These are phyloP conservation scores for Coelastrella sp. DNA, from an alignment of 139 green algal species.

Conservation along the genomic window DNA sequence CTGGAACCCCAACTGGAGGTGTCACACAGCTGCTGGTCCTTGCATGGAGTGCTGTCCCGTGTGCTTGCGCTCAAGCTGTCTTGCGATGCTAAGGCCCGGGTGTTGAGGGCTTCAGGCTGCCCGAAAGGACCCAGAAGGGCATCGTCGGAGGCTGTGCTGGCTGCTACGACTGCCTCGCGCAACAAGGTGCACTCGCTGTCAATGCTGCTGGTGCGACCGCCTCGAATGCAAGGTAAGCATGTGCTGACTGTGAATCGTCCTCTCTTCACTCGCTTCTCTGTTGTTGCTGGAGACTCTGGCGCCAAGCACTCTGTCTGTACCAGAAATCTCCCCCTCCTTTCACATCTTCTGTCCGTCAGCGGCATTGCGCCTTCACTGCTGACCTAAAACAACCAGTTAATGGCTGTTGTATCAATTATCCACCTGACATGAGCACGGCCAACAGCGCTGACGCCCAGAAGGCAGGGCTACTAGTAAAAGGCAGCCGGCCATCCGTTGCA, in stretches of 20 bases:
- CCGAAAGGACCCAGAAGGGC: not conserved
- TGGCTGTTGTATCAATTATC: not conserved
- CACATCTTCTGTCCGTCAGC: no score
- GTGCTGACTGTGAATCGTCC: constrained; percentile 2
- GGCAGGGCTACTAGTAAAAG: constrained; percentile 12
- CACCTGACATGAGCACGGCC: not conserved
- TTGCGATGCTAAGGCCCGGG: not conserved
- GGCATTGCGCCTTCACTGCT: not conserved
- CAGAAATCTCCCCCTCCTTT: constrained; percentile 19
- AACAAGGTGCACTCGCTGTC: not conserved
- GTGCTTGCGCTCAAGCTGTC: not conserved
- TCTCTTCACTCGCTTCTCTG: not conserved
- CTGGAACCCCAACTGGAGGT: not conserved
- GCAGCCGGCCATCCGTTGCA: constrained; percentile 3
- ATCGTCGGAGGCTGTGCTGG: not conserved
- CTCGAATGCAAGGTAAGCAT: not conserved
- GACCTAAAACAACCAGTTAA: no score
- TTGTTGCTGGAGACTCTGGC: not conserved
- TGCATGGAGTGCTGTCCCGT: constrained; percentile 14
- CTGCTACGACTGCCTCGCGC: not conserved
- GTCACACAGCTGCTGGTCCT: not conserved
- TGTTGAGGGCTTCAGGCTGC: not conserved
- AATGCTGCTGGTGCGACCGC: not conserved
- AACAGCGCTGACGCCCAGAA: constrained; percentile 1
- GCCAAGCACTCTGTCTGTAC: not conserved